Conservation (phyloP, 1,284 basidiomycete species). For the Gomphus bonarii region DNA sequence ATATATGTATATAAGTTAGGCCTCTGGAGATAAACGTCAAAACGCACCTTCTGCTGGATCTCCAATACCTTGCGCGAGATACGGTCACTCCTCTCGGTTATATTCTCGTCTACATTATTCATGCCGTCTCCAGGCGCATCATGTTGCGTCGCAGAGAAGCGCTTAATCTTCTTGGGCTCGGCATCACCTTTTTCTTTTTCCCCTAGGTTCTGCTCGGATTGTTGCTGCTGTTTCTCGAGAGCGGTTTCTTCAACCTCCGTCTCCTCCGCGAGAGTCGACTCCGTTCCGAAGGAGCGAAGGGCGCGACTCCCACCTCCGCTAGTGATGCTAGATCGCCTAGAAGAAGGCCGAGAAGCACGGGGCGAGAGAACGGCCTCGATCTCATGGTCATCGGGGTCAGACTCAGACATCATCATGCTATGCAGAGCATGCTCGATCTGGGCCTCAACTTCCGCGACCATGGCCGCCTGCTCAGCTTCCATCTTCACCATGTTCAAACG, state of each 20-base stretch:
- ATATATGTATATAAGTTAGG: background rate
- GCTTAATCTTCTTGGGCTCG: slow-evolving; percentile 43
- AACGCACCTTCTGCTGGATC: slow-evolving; percentile 68
- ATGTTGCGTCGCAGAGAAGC: slow-evolving; percentile 57
- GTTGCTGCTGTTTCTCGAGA: background rate
- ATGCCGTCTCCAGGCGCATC: slow-evolving; percentile 63
- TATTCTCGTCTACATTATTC: slow-evolving; percentile 73
- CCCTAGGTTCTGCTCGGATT: slow-evolving; percentile 8
- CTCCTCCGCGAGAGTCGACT: slow-evolving; percentile 63
- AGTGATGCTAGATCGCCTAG: slow-evolving; percentile 37
- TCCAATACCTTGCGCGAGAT: slow-evolving; percentile 75
- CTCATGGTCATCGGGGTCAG: slow-evolving; percentile 10
- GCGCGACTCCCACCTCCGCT: slow-evolving; percentile 38
- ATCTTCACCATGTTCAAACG: slow-evolving; percentile 69
- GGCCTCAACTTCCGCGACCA: slow-evolving; percentile 81
- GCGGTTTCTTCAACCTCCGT: slow-evolving; percentile 27
- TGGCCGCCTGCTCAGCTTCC: slow-evolving; percentile 74
- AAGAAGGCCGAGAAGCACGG: slow-evolving; percentile 35
- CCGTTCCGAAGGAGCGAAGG: slow-evolving; percentile 60
- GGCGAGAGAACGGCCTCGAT: slow-evolving; percentile 24
- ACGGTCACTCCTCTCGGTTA: slow-evolving; percentile 69
- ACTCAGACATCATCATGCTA: slow-evolving; percentile 40
- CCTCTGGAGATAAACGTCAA: slow-evolving; percentile 3
- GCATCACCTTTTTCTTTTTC: slow-evolving; percentile 35
- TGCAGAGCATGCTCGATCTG: slow-evolving; percentile 76